Percentiles rank a stretch among this genome's conserved stretches.
phyloP scores from a whole-genome alignment of 805 yeast genomes.

The Lachancea thermotolerans region DNA sequence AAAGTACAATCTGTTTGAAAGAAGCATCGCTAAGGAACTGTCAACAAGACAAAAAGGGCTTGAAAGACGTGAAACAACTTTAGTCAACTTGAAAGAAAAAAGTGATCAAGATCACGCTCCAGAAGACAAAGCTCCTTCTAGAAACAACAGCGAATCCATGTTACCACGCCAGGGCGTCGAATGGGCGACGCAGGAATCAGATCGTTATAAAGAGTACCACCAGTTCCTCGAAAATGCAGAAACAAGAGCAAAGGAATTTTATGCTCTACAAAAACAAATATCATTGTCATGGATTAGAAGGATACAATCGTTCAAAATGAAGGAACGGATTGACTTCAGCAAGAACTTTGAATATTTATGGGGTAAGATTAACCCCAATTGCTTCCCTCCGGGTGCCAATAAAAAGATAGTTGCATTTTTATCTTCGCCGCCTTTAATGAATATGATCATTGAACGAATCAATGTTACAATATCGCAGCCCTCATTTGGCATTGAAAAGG shows the following conservation, averaged over 20 bases:
- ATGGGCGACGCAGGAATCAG: background rate
- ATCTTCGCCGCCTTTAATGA: slow-evolving; percentile 47
- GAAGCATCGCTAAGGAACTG: slow-evolving; percentile 15
- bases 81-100: background rate
- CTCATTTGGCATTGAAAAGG: slow-evolving; percentile 40
- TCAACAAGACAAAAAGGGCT: background rate
- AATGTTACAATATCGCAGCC: slow-evolving; percentile 47
- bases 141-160: slow-evolving; percentile 2
- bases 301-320: slow-evolving; percentile 41
- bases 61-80: slow-evolving; percentile 1
- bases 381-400: slow-evolving; percentile 36
- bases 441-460: slow-evolving; percentile 42
- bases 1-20: slow-evolving; percentile 40
- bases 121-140: background rate
- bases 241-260: background rate
- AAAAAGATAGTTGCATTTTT: slow-evolving; percentile 42
- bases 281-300: slow-evolving; percentile 68
- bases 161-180: no score
- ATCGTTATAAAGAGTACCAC: background rate
- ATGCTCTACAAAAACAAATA: slow-evolving; percentile 39
- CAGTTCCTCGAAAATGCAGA: slow-evolving; percentile 1
- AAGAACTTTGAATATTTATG: slow-evolving; percentile 37
- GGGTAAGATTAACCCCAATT: slow-evolving; percentile 32
- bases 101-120: background rate
- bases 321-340: slow-evolving; percentile 36